Evolutionary conservation across 352 stramenopile species (phyloP), one percentile per base, ranked within the genome.

Genomic region (Phytophthora cactorum): DNA sequence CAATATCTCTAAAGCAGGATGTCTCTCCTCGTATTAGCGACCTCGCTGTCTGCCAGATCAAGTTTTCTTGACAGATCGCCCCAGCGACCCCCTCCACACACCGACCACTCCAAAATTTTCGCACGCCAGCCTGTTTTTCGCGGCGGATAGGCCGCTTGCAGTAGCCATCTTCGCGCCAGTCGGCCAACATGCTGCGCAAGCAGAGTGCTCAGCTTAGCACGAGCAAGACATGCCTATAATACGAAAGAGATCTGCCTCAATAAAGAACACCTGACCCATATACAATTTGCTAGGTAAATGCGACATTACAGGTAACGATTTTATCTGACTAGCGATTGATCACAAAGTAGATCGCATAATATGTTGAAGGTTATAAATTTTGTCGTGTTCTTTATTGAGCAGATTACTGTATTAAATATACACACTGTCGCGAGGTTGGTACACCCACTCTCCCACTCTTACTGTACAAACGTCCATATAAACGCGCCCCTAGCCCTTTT

Each of bases 71-170:
- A 22, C 22, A 22, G 22, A 22, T 17, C 9, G 22, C 27, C 25
- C 34, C 22, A 59, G 7, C 7, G n/a, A 57, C 61, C 28, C 50
- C 62, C 44, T 59, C 14, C 2, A 38, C 28, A 36, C 38, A 65
- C 8, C 2, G 62, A 70, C 64, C 44, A 28, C 51, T 72, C 55
- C 58, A 61, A 72, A 61, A 15, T 4, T 63, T 68, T 72, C 51
- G 52, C 64, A 68, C 58, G 64, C 51, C 64, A 72, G 43, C 22
- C 44, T 68, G 58, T 72, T 72, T 54, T 71, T 65, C 59, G 38
- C 22, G 36, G 5, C 9, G 8, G 50, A 55, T 60, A 44, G 46
- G 54, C 5, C 14, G 31, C 32, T 52, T 64, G 15, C 11, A 32
- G 46, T 52, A 28, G 45, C 22, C 44, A 47, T 50, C 32, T 27